These are phyloP conservation scores for Calonectria pauciramosa DNA, from an alignment of 2,329 filamentous ascomycete genomes.

Conservation along the genomic window DNA sequence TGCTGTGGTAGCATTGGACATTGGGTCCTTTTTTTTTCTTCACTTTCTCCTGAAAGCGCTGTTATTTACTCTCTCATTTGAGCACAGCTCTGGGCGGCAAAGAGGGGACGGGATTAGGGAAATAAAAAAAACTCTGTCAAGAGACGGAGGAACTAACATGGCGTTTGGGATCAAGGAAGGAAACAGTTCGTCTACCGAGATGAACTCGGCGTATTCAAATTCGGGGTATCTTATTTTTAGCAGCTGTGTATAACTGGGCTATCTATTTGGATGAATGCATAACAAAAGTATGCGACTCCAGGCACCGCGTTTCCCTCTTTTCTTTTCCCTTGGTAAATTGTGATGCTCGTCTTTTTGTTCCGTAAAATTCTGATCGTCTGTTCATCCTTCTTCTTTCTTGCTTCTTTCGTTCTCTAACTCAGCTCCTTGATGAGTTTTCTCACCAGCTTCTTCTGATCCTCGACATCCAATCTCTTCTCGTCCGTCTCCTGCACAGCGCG, in stretches of 20 bases:
- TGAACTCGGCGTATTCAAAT: conserved; percentile 38
- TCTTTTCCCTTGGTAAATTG: not conserved
- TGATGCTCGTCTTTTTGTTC: not conserved
- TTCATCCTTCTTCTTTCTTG: not conserved
- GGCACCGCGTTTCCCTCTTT: conserved; percentile 27
- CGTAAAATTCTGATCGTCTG: not conserved
- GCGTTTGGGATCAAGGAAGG: conserved; percentile 38
- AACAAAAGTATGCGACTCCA: conserved; percentile 33
- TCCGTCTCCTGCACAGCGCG: conserved; percentile 85
- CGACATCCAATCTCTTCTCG: conserved; percentile 71
- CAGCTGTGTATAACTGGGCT: conserved; percentile 35
- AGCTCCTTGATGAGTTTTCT: conserved; percentile 74
- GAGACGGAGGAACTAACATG: conserved; percentile 28
- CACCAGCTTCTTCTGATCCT: conserved; percentile 79
- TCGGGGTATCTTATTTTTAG: conserved; percentile 45
- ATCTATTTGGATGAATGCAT: conserved; percentile 36
- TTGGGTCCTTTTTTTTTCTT: not conserved
- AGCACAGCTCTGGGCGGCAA: conserved; percentile 32
- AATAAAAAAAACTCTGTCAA: conserved; percentile 32
- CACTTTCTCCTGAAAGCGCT: conserved; percentile 31
- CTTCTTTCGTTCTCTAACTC: conserved; percentile 52
- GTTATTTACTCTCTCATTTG: conserved; percentile 39
- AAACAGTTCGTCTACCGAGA: conserved; percentile 33
- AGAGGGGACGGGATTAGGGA: conserved; percentile 29
- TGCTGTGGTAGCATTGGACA: conserved; percentile 18